phyloP scores from a whole-genome alignment of 148 eudicot genomes.

The Oxyria digyna region DNA sequence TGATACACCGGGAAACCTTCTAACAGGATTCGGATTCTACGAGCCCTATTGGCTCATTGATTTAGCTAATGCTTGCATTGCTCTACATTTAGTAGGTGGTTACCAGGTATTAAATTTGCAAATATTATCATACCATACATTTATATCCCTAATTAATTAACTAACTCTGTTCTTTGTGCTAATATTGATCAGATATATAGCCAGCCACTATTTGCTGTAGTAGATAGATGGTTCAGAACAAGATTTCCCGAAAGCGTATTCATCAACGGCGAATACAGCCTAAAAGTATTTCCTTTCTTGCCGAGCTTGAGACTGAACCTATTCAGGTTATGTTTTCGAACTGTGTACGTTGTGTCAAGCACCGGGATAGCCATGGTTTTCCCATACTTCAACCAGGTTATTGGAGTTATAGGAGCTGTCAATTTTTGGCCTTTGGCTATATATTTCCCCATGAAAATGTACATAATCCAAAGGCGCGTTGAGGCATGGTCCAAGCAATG shows the following conservation, averaged over 20 bases:
- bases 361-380: conserved; percentile 34
- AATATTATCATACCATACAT: neutral
- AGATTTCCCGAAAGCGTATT: conserved; percentile 27
- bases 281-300: conserved; percentile 17
- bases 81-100: conserved; percentile 60
- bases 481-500: conserved; percentile 33
- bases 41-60: conserved; percentile 64
- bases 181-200: conserved; percentile 25
- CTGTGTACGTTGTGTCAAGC: conserved; percentile 31
- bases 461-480: conserved; percentile 28
- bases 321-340: conserved; percentile 38
- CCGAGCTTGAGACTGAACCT: conserved; percentile 25
- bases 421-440: conserved; percentile 51
- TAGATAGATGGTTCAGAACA: conserved; percentile 23
- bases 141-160: neutral
- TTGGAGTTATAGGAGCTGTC: conserved; percentile 49
- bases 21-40: conserved; percentile 58
- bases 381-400: conserved; percentile 53
- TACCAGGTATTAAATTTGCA: conserved; percentile 56
- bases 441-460: conserved; percentile 51
- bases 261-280: conserved; percentile 13
- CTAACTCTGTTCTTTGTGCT: neutral
- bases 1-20: conserved; percentile 54
- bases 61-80: conserved; percentile 60
- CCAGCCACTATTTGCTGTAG: conserved; percentile 37